These are phyloP conservation scores for Baffinella frigidus DNA, from an alignment of 208 protist genomes.

Conservation along the genomic window DNA sequence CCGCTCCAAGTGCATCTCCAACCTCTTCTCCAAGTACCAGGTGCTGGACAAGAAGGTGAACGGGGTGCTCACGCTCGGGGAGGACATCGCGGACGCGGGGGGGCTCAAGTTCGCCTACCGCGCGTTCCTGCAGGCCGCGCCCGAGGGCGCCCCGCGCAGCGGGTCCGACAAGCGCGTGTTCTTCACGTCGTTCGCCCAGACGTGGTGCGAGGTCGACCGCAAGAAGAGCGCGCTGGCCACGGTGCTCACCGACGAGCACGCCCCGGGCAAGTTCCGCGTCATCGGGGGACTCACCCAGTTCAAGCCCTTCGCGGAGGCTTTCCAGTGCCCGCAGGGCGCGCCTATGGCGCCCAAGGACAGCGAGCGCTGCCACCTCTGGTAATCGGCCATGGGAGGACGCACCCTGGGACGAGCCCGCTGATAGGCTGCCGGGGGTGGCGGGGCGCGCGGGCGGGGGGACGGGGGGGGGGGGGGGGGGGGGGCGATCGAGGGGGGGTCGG, in stretches of 20 bases:
- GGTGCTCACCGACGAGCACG: constrained; percentile 53
- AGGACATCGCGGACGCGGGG: constrained; percentile 58
- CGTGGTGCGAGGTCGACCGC: constrained; percentile 50
- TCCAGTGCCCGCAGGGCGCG: constrained; percentile 34
- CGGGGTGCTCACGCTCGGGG: constrained; percentile 40
- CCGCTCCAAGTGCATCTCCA: constrained; percentile 1
- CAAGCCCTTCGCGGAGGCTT: constrained; percentile 43
- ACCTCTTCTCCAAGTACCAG: constrained; percentile 39
- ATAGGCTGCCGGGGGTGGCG: too few species aligned
- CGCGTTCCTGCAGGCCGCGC: background rate
- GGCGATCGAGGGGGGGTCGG: too few species aligned
- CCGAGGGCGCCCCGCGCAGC: background rate
- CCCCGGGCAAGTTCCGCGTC: constrained; percentile 53
- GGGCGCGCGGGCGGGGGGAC: too few species aligned
- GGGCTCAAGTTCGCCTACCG: constrained; percentile 55
- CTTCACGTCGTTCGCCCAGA: constrained; percentile 59
- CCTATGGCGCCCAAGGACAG: constrained; percentile 43
- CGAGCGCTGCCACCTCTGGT: constrained; percentile 54
- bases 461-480: too few species aligned
- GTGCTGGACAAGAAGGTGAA: constrained; percentile 53
- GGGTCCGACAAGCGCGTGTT: constrained; percentile 41
- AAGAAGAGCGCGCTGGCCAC: constrained; percentile 28
- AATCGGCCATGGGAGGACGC: too few species aligned
- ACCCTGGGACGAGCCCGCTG: too few species aligned
- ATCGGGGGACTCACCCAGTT: constrained; percentile 49